Evolutionary conservation across 148 eudicot species (phyloP).

Genomic region (Rhododendron ferrugineum): DNA sequence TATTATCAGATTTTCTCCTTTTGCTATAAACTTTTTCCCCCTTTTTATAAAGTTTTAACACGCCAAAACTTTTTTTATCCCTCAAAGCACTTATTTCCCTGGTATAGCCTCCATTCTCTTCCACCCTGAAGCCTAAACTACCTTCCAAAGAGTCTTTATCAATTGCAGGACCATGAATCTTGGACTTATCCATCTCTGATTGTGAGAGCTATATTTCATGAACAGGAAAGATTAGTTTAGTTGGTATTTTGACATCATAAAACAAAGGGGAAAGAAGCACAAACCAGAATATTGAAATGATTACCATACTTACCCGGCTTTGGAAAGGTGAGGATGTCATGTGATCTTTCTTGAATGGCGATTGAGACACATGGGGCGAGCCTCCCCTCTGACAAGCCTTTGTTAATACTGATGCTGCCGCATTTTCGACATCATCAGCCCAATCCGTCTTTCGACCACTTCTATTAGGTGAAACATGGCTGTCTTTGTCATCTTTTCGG

Average conservation of each 20-base stretch:
- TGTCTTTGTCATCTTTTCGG: conserved; percentile 41
- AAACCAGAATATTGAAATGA: background rate
- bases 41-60: conserved; percentile 21
- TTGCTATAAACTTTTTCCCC: conserved; percentile 36
- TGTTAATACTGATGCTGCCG: conserved; percentile 65
- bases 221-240: conserved; percentile 5
- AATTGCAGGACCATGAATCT: conserved; percentile 37
- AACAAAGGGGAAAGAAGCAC: background rate
- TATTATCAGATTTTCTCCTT: conserved; percentile 36
- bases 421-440: conserved; percentile 66
- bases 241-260: background rate
- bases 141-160: conserved; percentile 65
- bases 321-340: conserved; percentile 33
- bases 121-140: conserved; percentile 60
- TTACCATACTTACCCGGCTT: conserved; percentile 46
- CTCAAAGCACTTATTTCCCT: conserved; percentile 23
- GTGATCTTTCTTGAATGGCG: conserved; percentile 43
- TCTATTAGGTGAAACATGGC: conserved; percentile 49
- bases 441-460: conserved; percentile 43
- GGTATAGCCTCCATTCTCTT: conserved; percentile 44
- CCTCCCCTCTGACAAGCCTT: conserved; percentile 93
- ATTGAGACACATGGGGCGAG: conserved; percentile 65
- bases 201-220: conserved; percentile 29
- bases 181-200: conserved; percentile 45
- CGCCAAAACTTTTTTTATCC: conserved; percentile 22